These are phyloP conservation scores for Ascochyta clinopodiicola DNA, from an alignment of 2,329 filamentous ascomycete genomes.

Conservation along the genomic window DNA sequence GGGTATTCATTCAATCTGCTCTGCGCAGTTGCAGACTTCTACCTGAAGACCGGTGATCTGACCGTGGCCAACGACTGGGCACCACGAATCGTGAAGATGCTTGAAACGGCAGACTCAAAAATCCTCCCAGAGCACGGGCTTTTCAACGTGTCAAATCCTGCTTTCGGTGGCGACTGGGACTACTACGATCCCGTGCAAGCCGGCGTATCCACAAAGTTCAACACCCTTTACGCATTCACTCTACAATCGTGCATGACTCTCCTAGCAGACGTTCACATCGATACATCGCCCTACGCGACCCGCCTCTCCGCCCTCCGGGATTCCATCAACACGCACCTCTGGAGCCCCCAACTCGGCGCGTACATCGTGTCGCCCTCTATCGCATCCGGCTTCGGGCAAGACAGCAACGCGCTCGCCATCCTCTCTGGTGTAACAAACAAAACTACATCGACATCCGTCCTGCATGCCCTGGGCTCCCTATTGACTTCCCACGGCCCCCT, in stretches of 20 bases:
- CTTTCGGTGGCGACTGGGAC: slow-evolving; percentile 46
- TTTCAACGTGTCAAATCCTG: slow-evolving; percentile 36
- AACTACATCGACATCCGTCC: too few species aligned
- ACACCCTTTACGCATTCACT: slow-evolving; percentile 42
- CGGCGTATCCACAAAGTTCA: slow-evolving; percentile 43
- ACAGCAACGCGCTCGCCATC: slow-evolving; percentile 44
- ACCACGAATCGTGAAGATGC: slow-evolving; percentile 35
- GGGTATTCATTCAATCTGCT: slow-evolving; percentile 45
- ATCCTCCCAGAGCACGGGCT: slow-evolving; percentile 18
- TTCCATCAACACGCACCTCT: slow-evolving; percentile 26
- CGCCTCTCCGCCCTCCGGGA: slow-evolving; percentile 32
- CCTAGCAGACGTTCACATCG: slow-evolving; percentile 27
- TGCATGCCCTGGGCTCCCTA: too few species aligned
- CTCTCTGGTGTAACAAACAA: slow-evolving; percentile 33
- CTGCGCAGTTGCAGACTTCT: slow-evolving; percentile 37
- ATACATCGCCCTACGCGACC: slow-evolving; percentile 24
- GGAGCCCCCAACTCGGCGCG: slow-evolving; percentile 31
- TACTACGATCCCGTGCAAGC: slow-evolving; percentile 44
- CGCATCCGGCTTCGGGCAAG: slow-evolving; percentile 33
- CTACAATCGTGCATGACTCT: slow-evolving; percentile 34
- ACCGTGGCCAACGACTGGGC: slow-evolving; percentile 38
- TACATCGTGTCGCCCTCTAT: slow-evolving; percentile 31
- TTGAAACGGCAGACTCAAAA: slow-evolving; percentile 47
- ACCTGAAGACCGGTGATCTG: slow-evolving; percentile 37
- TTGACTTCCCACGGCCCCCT: slow-evolving; percentile 25